Conservation (phyloP, 805 yeast genomes). For the Candida ponderosae region DNA sequence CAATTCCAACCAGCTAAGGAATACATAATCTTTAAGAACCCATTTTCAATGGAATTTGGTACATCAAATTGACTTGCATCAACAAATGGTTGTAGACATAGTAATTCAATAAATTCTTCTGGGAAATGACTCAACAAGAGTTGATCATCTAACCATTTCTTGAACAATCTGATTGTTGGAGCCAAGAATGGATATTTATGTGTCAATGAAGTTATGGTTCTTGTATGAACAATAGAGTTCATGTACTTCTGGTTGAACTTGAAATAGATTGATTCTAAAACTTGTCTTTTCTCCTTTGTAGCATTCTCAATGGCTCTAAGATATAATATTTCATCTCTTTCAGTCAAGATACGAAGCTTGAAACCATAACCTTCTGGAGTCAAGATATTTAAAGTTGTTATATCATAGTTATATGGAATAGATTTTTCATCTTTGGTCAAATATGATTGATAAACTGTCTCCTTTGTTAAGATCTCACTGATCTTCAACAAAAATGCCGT, state of each 20-base stretch:
- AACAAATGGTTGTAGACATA: slow-evolving; percentile 78
- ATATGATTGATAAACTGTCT: slow-evolving; percentile 47
- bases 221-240: slow-evolving; percentile 70
- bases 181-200: slow-evolving; percentile 68
- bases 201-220: slow-evolving; percentile 65
- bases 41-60: slow-evolving; percentile 75
- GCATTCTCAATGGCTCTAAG: slow-evolving; percentile 64
- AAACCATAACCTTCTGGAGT: slow-evolving; percentile 91
- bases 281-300: slow-evolving; percentile 49
- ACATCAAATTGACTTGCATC: slow-evolving; percentile 79
- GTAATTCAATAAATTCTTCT: slow-evolving; percentile 75
- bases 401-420: slow-evolving; percentile 56
- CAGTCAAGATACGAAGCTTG: slow-evolving; percentile 67
- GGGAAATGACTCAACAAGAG: slow-evolving; percentile 59
- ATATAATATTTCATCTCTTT: slow-evolving; percentile 73
- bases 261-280: slow-evolving; percentile 53
- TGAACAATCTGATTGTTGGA: slow-evolving; percentile 76
- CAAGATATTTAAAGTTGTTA: slow-evolving; percentile 53
- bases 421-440: slow-evolving; percentile 57
- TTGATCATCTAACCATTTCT: slow-evolving; percentile 86
- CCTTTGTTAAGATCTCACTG: slow-evolving; percentile 36
- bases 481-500: slow-evolving; percentile 81
- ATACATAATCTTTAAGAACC: slow-evolving; percentile 66
- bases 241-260: slow-evolving; percentile 57
- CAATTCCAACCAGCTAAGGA: slow-evolving; percentile 87